Base-by-base conservation (phyloP, 2,329 filamentous ascomycete genomes). In the Coniochaeta sp. region DNA sequence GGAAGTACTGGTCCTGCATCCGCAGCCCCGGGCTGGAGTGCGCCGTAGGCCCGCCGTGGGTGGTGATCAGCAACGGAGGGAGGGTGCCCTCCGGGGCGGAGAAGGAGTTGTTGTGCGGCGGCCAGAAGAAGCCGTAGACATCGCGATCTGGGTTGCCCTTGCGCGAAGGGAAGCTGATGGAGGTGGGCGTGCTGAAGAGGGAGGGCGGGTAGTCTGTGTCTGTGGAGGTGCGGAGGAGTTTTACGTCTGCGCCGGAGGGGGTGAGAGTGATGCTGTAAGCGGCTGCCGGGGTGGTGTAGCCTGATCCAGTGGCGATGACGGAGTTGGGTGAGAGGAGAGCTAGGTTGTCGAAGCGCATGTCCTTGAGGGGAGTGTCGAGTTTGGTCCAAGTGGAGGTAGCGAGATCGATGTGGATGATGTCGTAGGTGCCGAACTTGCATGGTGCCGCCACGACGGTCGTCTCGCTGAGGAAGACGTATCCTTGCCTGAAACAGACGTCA, bases 31-130 rank as follows among this genome's bases (percentile, higher is more conserved):
- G 68, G 1, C 69, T 65, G 0, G 63, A 65, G 49, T 73, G 69
- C 1, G 63, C 62, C 1, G 73, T 80, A 16, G 71, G 78, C 0
- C 77, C 78, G 4, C 78, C 78, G 35, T 81, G 78, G 0, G 72
- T 67, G 3, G 63, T 66, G 48, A 80, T 65, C 24, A 82, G 71
- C 1, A 79, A 64, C 1, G 78, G 76, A 1, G 76, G 77, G 1
- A 69, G 67, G 0, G 62, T 62, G 1, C 61, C 67, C 0, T 61
- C 57, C 0, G 71, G 70, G 0, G 66, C 68, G 1, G 57, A 50
- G 55, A 68, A 80, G 2, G 63, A 53, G 0, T 71, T 69, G 54
- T 78, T 81, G 22, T 67, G 65, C 3, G 77, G 78, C 20, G 72
- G 68, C 65, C 71, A 76, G 31, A 76, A 71, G 54, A 78, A 75